Conservation (phyloP, 2,329 filamentous ascomycete genomes). For the Sordariomycetes sp. region DNA sequence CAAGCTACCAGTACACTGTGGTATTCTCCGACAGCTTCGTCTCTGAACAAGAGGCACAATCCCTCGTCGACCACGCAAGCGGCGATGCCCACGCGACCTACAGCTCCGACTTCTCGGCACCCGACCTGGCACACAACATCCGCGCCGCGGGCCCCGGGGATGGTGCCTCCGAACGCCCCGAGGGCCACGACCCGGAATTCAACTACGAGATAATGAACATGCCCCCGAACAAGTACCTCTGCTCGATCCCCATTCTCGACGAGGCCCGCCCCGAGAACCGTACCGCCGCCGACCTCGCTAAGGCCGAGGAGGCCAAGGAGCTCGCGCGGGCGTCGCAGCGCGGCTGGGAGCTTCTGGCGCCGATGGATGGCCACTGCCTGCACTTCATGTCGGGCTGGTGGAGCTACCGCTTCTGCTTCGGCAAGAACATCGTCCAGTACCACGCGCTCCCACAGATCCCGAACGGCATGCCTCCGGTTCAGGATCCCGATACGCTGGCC, state of each 20-base stretch:
- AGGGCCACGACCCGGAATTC: constrained; percentile 15
- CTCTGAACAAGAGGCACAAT: constrained; percentile 56
- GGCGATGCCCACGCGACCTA: constrained; percentile 9
- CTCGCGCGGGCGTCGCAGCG: constrained; percentile 64
- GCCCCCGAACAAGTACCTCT: constrained; percentile 65
- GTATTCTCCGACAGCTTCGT: constrained; percentile 64
- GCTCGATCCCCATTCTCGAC: constrained; percentile 65
- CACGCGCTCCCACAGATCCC: constrained; percentile 63
- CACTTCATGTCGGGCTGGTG: constrained; percentile 84
- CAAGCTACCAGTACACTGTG: constrained; percentile 62
- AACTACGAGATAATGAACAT: constrained; percentile 68
- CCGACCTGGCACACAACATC: constrained; percentile 1
- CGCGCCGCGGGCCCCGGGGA: not conserved
- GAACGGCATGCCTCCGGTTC: constrained; percentile 62
- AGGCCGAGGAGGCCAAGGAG: constrained; percentile 71
- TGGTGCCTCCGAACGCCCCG: not conserved
- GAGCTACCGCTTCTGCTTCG: constrained; percentile 93
- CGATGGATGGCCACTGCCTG: constrained; percentile 70
- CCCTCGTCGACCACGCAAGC: constrained; percentile 21
- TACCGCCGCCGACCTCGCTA: constrained; percentile 55
- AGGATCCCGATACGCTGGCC: constrained; percentile 65
- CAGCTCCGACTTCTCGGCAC: constrained; percentile 11
- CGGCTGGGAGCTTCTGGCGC: constrained; percentile 70
- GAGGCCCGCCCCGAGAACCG: constrained; percentile 46
- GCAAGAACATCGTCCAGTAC: constrained; percentile 78